phyloP scores from a whole-genome alignment of 306 rosid genomes.

The Cicer judaicum region DNA sequence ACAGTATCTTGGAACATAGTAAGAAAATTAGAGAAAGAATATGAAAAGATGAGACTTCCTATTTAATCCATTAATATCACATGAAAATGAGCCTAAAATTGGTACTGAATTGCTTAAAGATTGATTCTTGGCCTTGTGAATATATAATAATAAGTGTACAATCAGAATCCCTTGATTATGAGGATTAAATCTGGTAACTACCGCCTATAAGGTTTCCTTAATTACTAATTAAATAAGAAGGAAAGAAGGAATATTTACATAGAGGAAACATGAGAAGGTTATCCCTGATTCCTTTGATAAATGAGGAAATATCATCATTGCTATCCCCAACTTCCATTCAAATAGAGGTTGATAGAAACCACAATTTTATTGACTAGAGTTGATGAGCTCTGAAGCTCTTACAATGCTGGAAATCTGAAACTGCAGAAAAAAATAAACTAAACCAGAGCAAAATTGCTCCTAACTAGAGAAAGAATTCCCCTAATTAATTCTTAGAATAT shows the following conservation, averaged over 20 bases:
- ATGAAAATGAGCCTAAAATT: conserved; percentile 7
- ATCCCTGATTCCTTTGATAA: neutral
- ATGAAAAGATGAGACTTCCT: conserved; percentile 3
- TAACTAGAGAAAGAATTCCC: too few relatives aligned
- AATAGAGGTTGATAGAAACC: too few relatives aligned
- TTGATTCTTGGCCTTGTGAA: neutral
- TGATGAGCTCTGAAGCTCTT: too few relatives aligned
- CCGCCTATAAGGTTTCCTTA: neutral
- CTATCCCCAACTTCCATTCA: too few relatives aligned
- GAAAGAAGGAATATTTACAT: neutral
- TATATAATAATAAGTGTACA: neutral
- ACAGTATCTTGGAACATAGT: neutral
- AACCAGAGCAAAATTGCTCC: too few relatives aligned
- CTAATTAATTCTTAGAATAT: too few relatives aligned
- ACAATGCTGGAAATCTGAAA: too few relatives aligned
- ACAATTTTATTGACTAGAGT: too few relatives aligned
- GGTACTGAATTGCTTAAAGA: conserved; percentile 8
- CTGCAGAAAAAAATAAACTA: too few relatives aligned
- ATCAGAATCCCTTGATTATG: neutral
- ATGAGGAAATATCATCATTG: neutral
- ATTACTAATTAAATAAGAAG: neutral
- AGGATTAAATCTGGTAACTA: neutral
- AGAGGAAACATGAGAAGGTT: neutral
- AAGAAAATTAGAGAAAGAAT: neutral
- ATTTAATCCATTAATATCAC: conserved; percentile 1